Conservation (phyloP, 495 filamentous ascomycete genomes). For the Monascus purpureus region DNA sequence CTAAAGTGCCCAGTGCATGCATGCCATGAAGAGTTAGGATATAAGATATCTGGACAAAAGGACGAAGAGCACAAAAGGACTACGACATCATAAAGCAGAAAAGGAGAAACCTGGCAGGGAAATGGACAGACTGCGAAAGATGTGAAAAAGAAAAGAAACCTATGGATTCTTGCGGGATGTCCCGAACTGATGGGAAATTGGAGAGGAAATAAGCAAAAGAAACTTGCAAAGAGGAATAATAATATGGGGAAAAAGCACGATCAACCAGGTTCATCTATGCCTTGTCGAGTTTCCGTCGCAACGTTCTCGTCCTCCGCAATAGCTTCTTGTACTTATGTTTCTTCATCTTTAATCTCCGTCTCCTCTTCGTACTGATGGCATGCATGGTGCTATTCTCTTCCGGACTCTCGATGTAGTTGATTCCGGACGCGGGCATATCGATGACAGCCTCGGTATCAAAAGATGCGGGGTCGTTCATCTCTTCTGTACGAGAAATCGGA, state of each 20-base stretch:
- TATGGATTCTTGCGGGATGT: no score
- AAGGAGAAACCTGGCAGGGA: no score
- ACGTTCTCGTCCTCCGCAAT: slow-evolving; percentile 76
- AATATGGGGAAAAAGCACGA: slow-evolving; percentile 3
- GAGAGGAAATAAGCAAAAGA: no score
- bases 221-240: no score
- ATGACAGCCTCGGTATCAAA: slow-evolving; percentile 11
- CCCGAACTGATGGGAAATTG: no score
- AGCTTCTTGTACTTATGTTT: slow-evolving; percentile 99
- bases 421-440: slow-evolving; percentile 20
- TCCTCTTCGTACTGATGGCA: slow-evolving; percentile 74
- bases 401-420: slow-evolving; percentile 28
- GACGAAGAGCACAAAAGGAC: neutral
- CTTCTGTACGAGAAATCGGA: slow-evolving; percentile 22
- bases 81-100: no score
- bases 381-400: slow-evolving; percentile 31
- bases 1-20: neutral
- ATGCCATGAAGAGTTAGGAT: neutral
- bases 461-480: slow-evolving; percentile 23
- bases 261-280: slow-evolving; percentile 13
- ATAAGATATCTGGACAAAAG: no score
- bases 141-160: no score
- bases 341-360: slow-evolving; percentile 95
- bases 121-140: no score
- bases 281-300: slow-evolving; percentile 74